These are phyloP conservation scores for Dichotomocladium elegans DNA, from an alignment of 371 early-diverging fungal genomes.

Conservation along the genomic window DNA sequence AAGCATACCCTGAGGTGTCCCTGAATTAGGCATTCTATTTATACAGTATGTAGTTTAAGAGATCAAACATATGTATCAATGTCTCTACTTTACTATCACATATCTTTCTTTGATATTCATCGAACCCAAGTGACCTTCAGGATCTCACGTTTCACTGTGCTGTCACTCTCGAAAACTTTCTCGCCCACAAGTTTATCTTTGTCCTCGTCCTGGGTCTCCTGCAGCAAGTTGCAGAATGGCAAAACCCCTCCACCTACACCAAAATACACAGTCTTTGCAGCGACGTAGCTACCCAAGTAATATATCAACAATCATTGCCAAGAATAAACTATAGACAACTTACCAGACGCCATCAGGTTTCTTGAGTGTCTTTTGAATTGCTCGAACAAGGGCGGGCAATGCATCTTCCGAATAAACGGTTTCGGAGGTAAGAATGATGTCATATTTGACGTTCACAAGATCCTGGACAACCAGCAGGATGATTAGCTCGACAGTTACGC, in stretches of 20 bases:
- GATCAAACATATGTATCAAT: no score
- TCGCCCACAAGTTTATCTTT: constrained; percentile 57
- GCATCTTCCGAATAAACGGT: constrained; percentile 84
- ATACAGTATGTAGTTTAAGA: no score
- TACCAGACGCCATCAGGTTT: constrained; percentile 69
- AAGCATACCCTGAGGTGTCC: no score
- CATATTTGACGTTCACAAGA: constrained; percentile 48
- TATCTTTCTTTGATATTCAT: neutral
- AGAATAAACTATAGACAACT: constrained; percentile 11
- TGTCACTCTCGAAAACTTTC: constrained; percentile 58
- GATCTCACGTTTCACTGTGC: constrained; percentile 79
- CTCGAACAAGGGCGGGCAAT: constrained; percentile 52
- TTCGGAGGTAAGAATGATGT: constrained; percentile 89
- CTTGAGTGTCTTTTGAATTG: constrained; percentile 62
- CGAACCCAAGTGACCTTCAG: neutral
- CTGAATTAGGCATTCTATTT: no score
- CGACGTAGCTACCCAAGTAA: constrained; percentile 60
- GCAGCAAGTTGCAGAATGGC: constrained; percentile 59
- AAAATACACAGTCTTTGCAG: constrained; percentile 93
- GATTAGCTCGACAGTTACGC: neutral
- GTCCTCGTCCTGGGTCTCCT: constrained; percentile 36
- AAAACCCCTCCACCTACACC: constrained; percentile 79
- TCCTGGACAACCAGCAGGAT: neutral
- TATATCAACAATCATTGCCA: neutral
- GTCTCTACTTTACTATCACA: neutral